phyloP scores from a whole-genome alignment of 768 basidiomycete species.

The Boletellus ananas region DNA sequence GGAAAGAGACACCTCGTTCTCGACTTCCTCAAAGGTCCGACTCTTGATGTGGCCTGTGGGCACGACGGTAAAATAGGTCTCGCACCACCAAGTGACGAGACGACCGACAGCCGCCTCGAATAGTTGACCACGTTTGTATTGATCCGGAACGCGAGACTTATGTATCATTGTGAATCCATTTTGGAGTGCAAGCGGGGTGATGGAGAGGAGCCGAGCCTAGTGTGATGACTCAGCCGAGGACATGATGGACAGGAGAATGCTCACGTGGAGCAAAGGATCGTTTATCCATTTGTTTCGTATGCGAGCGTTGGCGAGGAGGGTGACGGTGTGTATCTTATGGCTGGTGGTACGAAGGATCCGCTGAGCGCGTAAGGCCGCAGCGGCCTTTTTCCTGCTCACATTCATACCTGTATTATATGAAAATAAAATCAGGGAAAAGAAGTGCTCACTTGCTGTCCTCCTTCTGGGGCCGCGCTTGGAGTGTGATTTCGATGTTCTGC shows the following conservation, averaged over 20 bases:
- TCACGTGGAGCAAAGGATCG: conserved; percentile 77
- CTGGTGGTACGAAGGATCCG: conserved; percentile 70
- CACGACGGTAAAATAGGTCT: conserved; percentile 61
- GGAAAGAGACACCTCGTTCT: conserved; percentile 32
- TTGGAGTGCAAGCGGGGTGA: conserved; percentile 78
- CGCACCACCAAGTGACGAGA: conserved; percentile 83
- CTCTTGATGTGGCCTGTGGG: conserved; percentile 68
- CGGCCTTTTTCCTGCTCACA: conserved; percentile 41
- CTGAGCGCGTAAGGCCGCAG: conserved; percentile 54
- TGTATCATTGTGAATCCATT: conserved; percentile 78
- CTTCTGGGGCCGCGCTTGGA: conserved; percentile 44
- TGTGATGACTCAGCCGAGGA: conserved; percentile 6
- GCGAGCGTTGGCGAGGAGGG: conserved; percentile 70
- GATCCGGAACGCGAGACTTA: conserved; percentile 77
- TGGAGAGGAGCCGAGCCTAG: conserved; percentile 84
- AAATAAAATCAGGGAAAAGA: not conserved
- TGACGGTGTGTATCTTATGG: conserved; percentile 87
- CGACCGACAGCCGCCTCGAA: conserved; percentile 79
- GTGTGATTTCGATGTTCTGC: conserved; percentile 66
- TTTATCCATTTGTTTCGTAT: conserved; percentile 83
- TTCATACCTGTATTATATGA: conserved; percentile 16
- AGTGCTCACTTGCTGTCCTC: conserved; percentile 45
- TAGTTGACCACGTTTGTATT: conserved; percentile 74
- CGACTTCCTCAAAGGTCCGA: conserved; percentile 73
- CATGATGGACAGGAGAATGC: conserved; percentile 18